Evolutionary conservation across 306 rosid genomes (phyloP).

Genomic region (Sindora glabra): DNA sequence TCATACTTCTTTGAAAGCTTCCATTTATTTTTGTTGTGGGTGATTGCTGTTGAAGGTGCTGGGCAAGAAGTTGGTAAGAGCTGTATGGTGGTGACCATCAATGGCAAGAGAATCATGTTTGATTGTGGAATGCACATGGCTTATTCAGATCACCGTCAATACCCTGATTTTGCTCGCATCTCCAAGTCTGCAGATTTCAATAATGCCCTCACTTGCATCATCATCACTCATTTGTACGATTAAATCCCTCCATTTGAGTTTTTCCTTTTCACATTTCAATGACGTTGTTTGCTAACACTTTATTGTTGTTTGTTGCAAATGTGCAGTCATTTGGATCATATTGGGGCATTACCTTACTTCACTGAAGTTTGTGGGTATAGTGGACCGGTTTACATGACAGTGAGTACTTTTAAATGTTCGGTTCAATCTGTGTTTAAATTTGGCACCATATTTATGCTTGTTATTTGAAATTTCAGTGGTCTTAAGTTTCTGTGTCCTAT

Average conservation of each 20-base stretch:
- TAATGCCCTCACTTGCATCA: conserved; percentile 51
- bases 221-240: conserved; percentile 82
- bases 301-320: conserved; percentile 2
- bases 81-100: conserved; percentile 72
- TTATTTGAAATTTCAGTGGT: no score
- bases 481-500: neutral
- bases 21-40: no score
- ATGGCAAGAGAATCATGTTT: conserved; percentile 86
- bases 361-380: conserved; percentile 78
- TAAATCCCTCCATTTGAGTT: neutral
- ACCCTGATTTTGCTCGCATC: conserved; percentile 70
- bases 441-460: neutral
- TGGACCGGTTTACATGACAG: conserved; percentile 96
- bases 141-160: conserved; percentile 54
- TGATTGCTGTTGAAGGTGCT: conserved; percentile 45
- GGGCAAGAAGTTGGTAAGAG: conserved; percentile 99
- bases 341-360: conserved; percentile 85
- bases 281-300: neutral
- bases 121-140: conserved; percentile 97
- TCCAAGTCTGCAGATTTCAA: conserved; percentile 34
- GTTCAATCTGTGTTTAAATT: conserved; percentile 23
- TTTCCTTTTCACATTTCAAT: neutral
- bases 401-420: conserved; percentile 31
- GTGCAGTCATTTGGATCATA: conserved; percentile 76
- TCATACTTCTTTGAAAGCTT: neutral